Conservation (phyloP, 371 early-diverging fungal genomes). For the Saksenaea vasiformis region DNA sequence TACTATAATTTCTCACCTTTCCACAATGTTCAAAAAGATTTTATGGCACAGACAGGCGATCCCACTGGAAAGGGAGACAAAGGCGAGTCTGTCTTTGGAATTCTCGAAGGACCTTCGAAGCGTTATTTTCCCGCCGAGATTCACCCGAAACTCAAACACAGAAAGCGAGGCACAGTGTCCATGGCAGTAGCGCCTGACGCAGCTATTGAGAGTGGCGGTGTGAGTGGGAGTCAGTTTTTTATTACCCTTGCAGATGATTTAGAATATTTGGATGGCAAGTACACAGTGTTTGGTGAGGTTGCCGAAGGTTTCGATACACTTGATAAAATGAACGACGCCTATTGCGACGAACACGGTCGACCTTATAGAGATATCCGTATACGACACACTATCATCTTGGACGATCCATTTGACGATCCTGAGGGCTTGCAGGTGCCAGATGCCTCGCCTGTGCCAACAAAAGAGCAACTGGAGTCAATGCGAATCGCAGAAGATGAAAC, state of each 20-base stretch:
- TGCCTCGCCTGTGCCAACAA: slow-evolving; percentile 82
- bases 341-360: slow-evolving; percentile 73
- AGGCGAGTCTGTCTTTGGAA: slow-evolving; percentile 76
- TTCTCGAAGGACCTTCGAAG: slow-evolving; percentile 49
- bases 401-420: slow-evolving; percentile 94
- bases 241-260: slow-evolving; percentile 87
- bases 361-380: slow-evolving; percentile 92
- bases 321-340: slow-evolving; percentile 76
- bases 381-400: slow-evolving; percentile 89
- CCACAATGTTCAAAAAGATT: slow-evolving; percentile 86
- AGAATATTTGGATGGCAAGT: slow-evolving; percentile 95
- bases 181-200: slow-evolving; percentile 73
- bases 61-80: slow-evolving; percentile 82
- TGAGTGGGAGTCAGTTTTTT: slow-evolving; percentile 93
- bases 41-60: slow-evolving; percentile 90
- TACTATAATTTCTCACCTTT: slow-evolving; percentile 90
- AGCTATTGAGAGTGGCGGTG: slow-evolving; percentile 45
- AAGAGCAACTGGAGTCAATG: slow-evolving; percentile 73
- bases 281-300: slow-evolving; percentile 96
- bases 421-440: slow-evolving; percentile 70
- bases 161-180: slow-evolving; percentile 78
- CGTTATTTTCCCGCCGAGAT: slow-evolving; percentile 86
- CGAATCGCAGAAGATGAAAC: slow-evolving; percentile 87
- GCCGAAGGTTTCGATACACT: slow-evolving; percentile 93
- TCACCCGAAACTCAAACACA: slow-evolving; percentile 86